These are phyloP conservation scores for Mucor piriformis DNA, from an alignment of 371 early-diverging fungal species.

Conservation along the genomic window DNA sequence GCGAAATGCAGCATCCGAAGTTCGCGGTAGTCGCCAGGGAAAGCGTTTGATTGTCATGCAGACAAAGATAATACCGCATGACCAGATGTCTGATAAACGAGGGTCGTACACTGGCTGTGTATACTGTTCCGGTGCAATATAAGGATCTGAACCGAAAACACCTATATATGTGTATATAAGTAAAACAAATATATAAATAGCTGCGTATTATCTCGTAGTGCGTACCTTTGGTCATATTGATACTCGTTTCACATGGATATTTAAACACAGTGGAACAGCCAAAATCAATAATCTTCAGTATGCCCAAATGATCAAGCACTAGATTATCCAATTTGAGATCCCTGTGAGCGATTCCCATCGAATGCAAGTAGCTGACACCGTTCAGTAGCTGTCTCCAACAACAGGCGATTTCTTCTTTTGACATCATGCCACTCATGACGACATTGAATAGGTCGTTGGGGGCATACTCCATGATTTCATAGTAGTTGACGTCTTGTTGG, in stretches of 20 bases:
- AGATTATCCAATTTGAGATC: conserved; percentile 92
- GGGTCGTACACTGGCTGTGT: conserved; percentile 62
- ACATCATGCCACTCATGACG: conserved; percentile 71
- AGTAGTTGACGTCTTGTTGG: conserved; percentile 57
- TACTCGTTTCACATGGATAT: conserved; percentile 64
- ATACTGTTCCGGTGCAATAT: conserved; percentile 92
- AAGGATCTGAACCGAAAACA: conserved; percentile 86
- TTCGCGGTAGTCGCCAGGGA: conserved; percentile 72
- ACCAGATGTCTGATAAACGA: conserved; percentile 77
- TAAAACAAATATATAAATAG: not conserved
- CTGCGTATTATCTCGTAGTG: not conserved
- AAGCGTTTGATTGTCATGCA: conserved; percentile 77
- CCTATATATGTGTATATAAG: conserved; percentile 40
- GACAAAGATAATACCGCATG: conserved; percentile 77
- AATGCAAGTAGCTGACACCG: conserved; percentile 75
- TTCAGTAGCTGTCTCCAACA: conserved; percentile 76
- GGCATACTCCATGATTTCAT: conserved; percentile 83
- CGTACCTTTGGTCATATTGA: conserved; percentile 62
- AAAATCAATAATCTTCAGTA: conserved; percentile 92
- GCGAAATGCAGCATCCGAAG: conserved; percentile 60
- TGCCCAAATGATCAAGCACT: conserved; percentile 67
- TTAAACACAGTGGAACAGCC: conserved; percentile 86
- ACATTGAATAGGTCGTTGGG: conserved; percentile 76
- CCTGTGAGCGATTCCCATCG: conserved; percentile 81
- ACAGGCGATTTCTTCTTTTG: conserved; percentile 66